phyloP scores from a whole-genome alignment of 345 rosid genomes.

The Citrus cavaleriei region DNA sequence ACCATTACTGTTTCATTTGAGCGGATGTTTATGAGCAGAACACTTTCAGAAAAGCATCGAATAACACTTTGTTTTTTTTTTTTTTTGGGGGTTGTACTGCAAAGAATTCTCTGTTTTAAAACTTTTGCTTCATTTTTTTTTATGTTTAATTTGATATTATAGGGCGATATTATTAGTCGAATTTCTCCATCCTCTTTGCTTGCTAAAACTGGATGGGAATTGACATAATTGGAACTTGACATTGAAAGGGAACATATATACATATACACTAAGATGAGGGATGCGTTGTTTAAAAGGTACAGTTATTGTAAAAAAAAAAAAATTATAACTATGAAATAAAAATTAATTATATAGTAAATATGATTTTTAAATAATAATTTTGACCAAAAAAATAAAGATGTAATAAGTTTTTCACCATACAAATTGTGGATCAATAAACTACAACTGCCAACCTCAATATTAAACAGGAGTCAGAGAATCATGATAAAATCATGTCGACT shows the following conservation, averaged over 20 bases:
- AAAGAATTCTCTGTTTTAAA: not conserved
- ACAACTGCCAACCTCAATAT: too few species aligned
- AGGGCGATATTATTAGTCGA: not conserved
- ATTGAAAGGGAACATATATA: not conserved
- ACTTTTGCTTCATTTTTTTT: not conserved
- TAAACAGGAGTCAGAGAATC: too few species aligned
- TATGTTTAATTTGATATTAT: not conserved
- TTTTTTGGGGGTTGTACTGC: too few species aligned
- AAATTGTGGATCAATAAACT: accelerated
- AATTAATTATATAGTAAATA: too few species aligned
- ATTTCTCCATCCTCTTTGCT: not conserved
- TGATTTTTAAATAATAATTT: too few species aligned
- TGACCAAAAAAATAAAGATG: too few species aligned
- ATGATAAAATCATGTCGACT: not conserved
- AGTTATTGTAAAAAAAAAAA: too few species aligned
- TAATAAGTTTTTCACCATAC: too few species aligned
- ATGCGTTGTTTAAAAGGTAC: accelerated
- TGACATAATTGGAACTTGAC: not conserved
- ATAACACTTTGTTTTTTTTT: accelerated
- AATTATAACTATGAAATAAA: too few species aligned
- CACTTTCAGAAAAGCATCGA: too few species aligned
- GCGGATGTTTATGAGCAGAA: too few species aligned
- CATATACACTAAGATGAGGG: too few species aligned
- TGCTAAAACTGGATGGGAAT: not conserved
- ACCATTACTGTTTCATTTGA: not conserved